Evolutionary conservation across 192 early-diverging fungal species (phyloP).

Genomic region (Cladochytrium replicatum): DNA sequence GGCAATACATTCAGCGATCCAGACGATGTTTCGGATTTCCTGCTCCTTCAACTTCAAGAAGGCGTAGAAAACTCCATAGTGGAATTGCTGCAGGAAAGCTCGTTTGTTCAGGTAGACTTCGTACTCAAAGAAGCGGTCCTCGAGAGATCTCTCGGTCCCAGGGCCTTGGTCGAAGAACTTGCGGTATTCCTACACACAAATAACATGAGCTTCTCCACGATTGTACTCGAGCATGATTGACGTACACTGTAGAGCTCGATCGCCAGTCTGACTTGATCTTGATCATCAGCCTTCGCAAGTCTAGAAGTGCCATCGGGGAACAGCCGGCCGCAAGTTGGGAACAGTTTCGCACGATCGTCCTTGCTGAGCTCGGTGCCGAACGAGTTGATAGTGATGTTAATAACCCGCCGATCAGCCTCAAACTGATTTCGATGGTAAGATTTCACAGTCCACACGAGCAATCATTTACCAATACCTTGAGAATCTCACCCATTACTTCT

Average conservation of each 20-base stretch:
- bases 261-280: constrained; percentile 82
- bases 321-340: constrained; percentile 80
- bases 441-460: not conserved
- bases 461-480: constrained; percentile 72
- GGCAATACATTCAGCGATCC: constrained; percentile 99
- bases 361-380: constrained; percentile 95
- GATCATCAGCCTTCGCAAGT: constrained; percentile 80
- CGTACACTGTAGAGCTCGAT: constrained; percentile 74
- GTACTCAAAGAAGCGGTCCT: constrained; percentile 91
- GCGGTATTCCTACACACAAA: constrained; percentile 84
- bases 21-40: constrained; percentile 96
- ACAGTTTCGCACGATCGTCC: constrained; percentile 92
- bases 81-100: constrained; percentile 93
- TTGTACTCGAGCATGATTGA: not conserved
- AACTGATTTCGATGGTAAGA: too few relatives aligned
- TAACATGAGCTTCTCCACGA: not conserved
- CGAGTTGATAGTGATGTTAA: constrained; percentile 99
- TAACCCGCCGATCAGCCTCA: constrained; percentile 93
- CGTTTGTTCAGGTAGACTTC: constrained; percentile 91
- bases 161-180: constrained; percentile 66
- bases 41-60: constrained; percentile 97
- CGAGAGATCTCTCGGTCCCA: constrained; percentile 61
- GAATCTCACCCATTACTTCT: constrained; percentile 86
- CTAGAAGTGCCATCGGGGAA: constrained; percentile 83
- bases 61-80: constrained; percentile 89